phyloP scores from a whole-genome alignment of 2,329 filamentous ascomycete species.

The Exophiala sp. region DNA sequence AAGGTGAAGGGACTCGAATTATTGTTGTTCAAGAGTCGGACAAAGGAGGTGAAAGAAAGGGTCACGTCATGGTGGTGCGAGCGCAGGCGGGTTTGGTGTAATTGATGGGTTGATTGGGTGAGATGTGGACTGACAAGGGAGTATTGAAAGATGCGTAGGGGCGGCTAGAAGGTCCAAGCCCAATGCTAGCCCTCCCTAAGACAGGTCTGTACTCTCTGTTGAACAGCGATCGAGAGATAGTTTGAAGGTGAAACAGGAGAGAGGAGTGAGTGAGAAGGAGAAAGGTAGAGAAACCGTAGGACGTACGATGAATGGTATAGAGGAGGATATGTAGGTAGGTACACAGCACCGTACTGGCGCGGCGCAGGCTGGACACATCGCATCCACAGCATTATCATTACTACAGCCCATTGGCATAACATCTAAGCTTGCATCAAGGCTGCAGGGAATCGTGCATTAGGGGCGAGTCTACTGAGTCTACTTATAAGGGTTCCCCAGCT shows the following conservation, averaged over 20 bases:
- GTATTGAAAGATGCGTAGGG: neutral
- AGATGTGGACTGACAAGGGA: neutral
- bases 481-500: neutral
- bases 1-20: neutral
- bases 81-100: slow-evolving; percentile 2
- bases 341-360: neutral
- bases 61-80: slow-evolving; percentile 21
- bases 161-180: neutral
- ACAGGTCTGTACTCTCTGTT: neutral
- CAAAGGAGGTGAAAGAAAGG: slow-evolving; percentile 8
- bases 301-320: too few relatives aligned
- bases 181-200: neutral
- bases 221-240: too few relatives aligned
- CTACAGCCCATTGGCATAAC: too few relatives aligned
- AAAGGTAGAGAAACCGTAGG: too few relatives aligned
- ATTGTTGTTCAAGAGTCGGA: neutral
- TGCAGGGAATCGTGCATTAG: slow-evolving; percentile 1
- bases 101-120: neutral
- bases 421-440: neutral
- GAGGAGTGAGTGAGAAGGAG: neutral
- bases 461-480: neutral
- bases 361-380: neutral
- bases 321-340: too few relatives aligned
- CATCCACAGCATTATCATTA: too few relatives aligned
- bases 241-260: neutral